Base-by-base conservation (phyloP, 371 early-diverging fungal genomes). In the Mucor sp. region DNA sequence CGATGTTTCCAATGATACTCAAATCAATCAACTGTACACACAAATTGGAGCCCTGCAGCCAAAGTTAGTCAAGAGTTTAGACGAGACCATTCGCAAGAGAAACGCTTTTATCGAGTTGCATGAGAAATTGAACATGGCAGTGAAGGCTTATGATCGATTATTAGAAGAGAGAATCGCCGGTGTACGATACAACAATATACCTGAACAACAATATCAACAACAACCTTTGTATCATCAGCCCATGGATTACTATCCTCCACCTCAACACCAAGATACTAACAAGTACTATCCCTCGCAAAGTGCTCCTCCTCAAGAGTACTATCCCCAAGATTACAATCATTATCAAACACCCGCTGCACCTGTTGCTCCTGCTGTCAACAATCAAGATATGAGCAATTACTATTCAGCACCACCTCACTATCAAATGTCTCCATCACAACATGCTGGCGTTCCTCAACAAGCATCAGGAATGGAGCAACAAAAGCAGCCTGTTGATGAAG, bases 81-180 rank as follows among this genome's bases (percentile, higher is more conserved):
- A 89, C 48, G 92, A 92, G 35, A 85, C 90, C 1, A 84, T 78
- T 17, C 74, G 76, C 48, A 91, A 89, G 62, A 85, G 89, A 72
- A 65, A 78, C 76, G 3, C 57, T 6, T 87, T 88, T 57, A 83
- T 89, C 47, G 87, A 87, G n/a, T 65, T 91, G 58, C 90, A 93
- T 68, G 90, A 93, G 37, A 92, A 94, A 69, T 80, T 96, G 39
- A 82, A 91, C 44, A 83, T 86, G n/a, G 95, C 94, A 12, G 87
- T 93, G 21, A 90, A 85, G 73, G 80, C 91, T 23, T 96, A 96
- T 66, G 96, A 96, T 75, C 88, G 87, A 41, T 72, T 96, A 55
- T 74, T 95, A 43, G 91, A 93, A 60, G 87, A 93, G 68, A 86
- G 90, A 30, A 76, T 93, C 28, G 74, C 82, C 12, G 50, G 43